Percentiles rank a stretch among this genome's conserved stretches.
These are phyloP conservation scores for Lasiodiplodia hormozganensis DNA, from an alignment of 2,329 filamentous ascomycete species.

Conservation along the genomic window DNA sequence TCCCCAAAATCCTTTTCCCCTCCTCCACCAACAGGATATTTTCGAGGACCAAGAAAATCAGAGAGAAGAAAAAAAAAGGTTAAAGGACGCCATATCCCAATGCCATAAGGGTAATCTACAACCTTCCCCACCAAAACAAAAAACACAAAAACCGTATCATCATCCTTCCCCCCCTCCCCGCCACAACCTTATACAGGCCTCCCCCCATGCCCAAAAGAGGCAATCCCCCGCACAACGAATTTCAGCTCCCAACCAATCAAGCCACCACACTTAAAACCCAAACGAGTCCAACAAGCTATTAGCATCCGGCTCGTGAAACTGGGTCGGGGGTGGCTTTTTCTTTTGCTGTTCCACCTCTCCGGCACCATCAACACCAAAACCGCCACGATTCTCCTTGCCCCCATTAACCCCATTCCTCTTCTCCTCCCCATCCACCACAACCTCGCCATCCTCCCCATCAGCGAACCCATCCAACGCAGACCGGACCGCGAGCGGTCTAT, in stretches of 20 bases:
- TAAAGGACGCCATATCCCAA: neutral
- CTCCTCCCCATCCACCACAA: constrained; percentile 32
- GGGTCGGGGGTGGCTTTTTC: constrained; percentile 70
- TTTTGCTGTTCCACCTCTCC: constrained; percentile 41
- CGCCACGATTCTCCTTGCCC: constrained; percentile 9
- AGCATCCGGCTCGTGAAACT: constrained; percentile 92
- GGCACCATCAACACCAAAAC: constrained; percentile 1
- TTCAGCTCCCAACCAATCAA: neutral
- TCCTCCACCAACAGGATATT: too few relatives aligned
- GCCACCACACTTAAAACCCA: constrained; percentile 68
- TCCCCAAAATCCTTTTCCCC: too few relatives aligned
- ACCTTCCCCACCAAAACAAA: neutral
- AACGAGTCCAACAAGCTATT: constrained; percentile 90
- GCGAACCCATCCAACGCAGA: constrained; percentile 33
- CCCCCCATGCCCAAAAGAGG: too few relatives aligned
- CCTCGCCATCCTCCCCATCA: constrained; percentile 31
- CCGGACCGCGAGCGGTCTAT: constrained; percentile 35
- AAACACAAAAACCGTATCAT: neutral
- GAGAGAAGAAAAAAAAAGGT: neutral
- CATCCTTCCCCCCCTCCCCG: neutral
- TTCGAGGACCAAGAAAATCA: too few relatives aligned
- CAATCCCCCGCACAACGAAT: too few relatives aligned
- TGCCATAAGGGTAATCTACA: constrained; percentile 6
- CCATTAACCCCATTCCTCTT: constrained; percentile 32
- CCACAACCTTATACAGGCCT: neutral